These are phyloP conservation scores for Neurospora terricola DNA, from an alignment of 495 filamentous ascomycete genomes.

Conservation along the genomic window DNA sequence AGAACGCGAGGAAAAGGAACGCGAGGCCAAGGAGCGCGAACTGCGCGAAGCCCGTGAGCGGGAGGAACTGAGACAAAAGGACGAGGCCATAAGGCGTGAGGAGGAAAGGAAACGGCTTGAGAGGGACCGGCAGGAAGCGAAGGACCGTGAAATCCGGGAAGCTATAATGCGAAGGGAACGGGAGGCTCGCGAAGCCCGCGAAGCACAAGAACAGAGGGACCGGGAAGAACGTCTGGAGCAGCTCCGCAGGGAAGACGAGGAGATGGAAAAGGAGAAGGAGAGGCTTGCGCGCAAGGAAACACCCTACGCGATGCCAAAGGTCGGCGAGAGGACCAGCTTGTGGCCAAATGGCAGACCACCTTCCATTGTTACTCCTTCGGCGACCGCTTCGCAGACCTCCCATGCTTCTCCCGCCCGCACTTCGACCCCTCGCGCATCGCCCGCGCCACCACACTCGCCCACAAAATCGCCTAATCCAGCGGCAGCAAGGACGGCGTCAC, in stretches of 20 bases:
- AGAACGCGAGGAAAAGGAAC: constrained; percentile 27
- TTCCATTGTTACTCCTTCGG: constrained; percentile 19
- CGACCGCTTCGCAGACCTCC: constrained; percentile 1
- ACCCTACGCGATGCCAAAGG: constrained; percentile 41
- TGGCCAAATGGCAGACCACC: constrained; percentile 41
- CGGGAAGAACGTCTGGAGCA: constrained; percentile 16
- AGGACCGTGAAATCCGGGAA: constrained; percentile 20
- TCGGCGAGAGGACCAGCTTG: constrained; percentile 47
- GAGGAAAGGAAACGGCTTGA: constrained; percentile 29
- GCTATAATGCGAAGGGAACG: constrained; percentile 33
- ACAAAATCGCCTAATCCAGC: background rate
- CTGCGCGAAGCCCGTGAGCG: background rate
- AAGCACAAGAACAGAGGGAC: constrained; percentile 34
- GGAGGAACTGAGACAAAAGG: constrained; percentile 1
- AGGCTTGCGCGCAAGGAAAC: constrained; percentile 29
- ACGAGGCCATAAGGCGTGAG: constrained; percentile 7
- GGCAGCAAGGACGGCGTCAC: background rate
- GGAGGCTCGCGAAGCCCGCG: constrained; percentile 18
- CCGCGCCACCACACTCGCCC: constrained; percentile 11
- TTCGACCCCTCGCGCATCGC: background rate
- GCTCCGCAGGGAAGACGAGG: constrained; percentile 11
- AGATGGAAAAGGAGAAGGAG: constrained; percentile 17
- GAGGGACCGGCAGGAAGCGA: constrained; percentile 22
- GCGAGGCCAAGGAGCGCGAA: background rate
- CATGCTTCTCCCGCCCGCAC: background rate